Evolutionary conservation across 257 asterid species (phyloP).

Genomic region (Jasminum sambac): DNA sequence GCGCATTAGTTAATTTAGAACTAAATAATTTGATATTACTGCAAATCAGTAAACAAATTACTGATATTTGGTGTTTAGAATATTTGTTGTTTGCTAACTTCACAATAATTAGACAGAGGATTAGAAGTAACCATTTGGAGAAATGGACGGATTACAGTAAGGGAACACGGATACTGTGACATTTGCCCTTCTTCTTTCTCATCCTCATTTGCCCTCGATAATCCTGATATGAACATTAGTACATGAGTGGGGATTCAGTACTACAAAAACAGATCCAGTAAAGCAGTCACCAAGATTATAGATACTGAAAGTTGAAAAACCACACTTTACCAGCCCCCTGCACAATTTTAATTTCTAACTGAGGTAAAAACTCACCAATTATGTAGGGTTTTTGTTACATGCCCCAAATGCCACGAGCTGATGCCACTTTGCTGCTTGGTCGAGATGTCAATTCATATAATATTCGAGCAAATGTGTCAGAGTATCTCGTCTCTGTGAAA

Average conservation of each 20-base stretch:
- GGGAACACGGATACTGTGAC: not conserved
- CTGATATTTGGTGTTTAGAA: not conserved
- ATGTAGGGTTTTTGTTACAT: constrained; percentile 39
- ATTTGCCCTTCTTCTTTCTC: not conserved
- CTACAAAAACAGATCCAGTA: not conserved
- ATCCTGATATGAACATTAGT: not conserved
- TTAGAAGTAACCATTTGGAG: not conserved
- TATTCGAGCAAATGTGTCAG: constrained; percentile 85
- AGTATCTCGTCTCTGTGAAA: constrained; percentile 70
- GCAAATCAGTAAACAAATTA: no score
- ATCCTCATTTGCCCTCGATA: not conserved
- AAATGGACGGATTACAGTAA: not conserved
- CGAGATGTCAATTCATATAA: constrained; percentile 82
- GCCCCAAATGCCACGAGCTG: constrained; percentile 97
- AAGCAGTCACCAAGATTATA: not conserved
- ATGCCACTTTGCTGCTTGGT: constrained; percentile 67
- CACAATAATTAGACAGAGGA: not conserved
- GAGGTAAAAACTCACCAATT: not conserved
- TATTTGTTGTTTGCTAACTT: not conserved
- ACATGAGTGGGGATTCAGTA: not conserved
- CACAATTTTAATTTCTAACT: not conserved
- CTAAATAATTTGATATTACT: no score
- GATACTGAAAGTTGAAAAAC: not conserved
- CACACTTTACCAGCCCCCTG: not conserved
- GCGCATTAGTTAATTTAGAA: no score